phyloP scores from a whole-genome alignment of 2,329 filamentous ascomycete species.

The Diaporthe vaccinii region DNA sequence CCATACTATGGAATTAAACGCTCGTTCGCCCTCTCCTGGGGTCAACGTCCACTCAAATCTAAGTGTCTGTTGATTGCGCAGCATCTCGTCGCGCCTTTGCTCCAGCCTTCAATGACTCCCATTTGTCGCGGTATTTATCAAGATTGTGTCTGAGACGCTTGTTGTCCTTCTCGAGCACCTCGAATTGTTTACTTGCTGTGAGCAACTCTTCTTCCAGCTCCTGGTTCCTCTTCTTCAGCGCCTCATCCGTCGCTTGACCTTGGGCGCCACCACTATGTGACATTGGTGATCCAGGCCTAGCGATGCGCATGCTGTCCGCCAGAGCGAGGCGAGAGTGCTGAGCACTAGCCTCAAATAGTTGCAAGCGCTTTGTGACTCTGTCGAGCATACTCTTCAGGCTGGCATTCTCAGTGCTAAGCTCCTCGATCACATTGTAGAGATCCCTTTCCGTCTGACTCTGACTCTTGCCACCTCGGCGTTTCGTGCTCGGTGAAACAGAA shows the following conservation, averaged over 20 bases:
- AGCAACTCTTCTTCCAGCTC: constrained; percentile 79
- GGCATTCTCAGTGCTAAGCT: constrained; percentile 89
- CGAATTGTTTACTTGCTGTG: constrained; percentile 70
- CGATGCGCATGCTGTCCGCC: constrained; percentile 82
- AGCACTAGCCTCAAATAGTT: constrained; percentile 92
- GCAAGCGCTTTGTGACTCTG: constrained; percentile 87
- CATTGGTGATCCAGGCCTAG: constrained; percentile 68
- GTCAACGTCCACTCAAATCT: not conserved
- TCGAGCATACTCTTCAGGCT: constrained; percentile 88
- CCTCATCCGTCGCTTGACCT: constrained; percentile 58
- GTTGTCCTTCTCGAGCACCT: constrained; percentile 75
- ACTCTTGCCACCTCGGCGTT: constrained; percentile 56
- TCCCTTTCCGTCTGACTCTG: constrained; percentile 59
- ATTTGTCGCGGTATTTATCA: constrained; percentile 71
- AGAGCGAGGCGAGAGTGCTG: constrained; percentile 89
- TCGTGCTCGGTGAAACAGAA: constrained; percentile 57
- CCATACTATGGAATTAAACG: not conserved
- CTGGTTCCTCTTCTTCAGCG: constrained; percentile 63
- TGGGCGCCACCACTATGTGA: constrained; percentile 48
- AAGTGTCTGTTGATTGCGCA: constrained; percentile 38
- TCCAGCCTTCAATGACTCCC: constrained; percentile 72
- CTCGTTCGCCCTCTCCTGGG: not conserved
- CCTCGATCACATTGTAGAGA: constrained; percentile 81
- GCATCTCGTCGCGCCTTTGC: constrained; percentile 68
- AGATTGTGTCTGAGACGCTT: constrained; percentile 68